Evolutionary conservation across 1,284 basidiomycete species (phyloP).

Genomic region (Tetrapyrgos nigripes): DNA sequence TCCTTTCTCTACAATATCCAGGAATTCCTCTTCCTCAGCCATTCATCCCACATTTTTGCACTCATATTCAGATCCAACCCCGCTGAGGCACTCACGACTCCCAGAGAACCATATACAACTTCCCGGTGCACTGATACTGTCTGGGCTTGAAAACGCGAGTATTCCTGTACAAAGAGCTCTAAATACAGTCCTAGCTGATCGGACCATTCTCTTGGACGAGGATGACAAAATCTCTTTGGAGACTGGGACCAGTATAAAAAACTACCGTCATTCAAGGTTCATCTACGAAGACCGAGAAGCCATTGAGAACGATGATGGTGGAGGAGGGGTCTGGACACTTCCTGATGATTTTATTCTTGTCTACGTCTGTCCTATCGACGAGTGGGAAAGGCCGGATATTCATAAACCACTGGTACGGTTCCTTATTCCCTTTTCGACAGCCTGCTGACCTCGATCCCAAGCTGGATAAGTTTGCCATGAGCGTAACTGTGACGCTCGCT

Average conservation of each 20-base stretch:
- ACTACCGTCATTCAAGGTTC: slow-evolving; percentile 8
- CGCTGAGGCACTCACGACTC: slow-evolving; percentile 20
- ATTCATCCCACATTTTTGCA: slow-evolving; percentile 29
- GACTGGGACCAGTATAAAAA: slow-evolving; percentile 2
- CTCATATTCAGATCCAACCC: slow-evolving; percentile 36
- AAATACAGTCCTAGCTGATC: slow-evolving; percentile 57
- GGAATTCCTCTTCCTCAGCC: slow-evolving; percentile 16
- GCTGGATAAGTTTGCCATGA: slow-evolving; percentile 83
- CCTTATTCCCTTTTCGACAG: slow-evolving; percentile 1
- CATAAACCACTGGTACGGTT: slow-evolving; percentile 62
- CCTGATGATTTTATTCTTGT: slow-evolving; percentile 75
- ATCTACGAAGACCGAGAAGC: slow-evolving; percentile 18
- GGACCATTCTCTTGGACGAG: slow-evolving; percentile 54
- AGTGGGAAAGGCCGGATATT: slow-evolving; percentile 66
- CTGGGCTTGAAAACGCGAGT: slow-evolving; percentile 69
- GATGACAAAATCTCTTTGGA: slow-evolving; percentile 19
- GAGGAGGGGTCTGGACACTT: slow-evolving; percentile 54
- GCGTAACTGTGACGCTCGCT: slow-evolving; percentile 59
- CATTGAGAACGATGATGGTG: slow-evolving; percentile 38
- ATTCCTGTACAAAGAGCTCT: slow-evolving; percentile 65
- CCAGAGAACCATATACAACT: slow-evolving; percentile 37
- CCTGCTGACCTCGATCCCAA: slow-evolving; percentile 33
- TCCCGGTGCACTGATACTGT: slow-evolving; percentile 70
- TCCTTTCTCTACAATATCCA: slow-evolving; percentile 17
- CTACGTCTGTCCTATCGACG: slow-evolving; percentile 71